Percentiles rank a stretch among this genome's conserved stretches.
phyloP scores from a whole-genome alignment of 441 rosid genomes.

The Iberis amara region DNA sequence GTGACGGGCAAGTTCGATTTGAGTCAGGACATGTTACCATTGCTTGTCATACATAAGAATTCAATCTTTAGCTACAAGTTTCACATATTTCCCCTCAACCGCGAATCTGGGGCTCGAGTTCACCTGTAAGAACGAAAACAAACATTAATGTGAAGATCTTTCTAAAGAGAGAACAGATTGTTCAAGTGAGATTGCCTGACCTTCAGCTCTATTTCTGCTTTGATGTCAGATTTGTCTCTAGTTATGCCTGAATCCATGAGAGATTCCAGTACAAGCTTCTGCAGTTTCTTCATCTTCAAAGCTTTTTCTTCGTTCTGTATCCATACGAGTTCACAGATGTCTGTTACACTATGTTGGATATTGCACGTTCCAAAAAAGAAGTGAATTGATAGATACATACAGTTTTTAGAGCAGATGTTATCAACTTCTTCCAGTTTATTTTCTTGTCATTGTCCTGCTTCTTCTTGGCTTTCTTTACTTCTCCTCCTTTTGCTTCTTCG shows the following conservation, averaged over 20 bases:
- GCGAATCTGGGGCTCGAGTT: conserved; percentile 56
- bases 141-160: neutral
- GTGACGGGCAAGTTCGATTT: conserved; percentile 4
- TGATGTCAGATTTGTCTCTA: conserved; percentile 40
- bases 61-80: conserved; percentile 46
- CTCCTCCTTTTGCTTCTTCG: neutral
- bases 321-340: conserved; percentile 16
- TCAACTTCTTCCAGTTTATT: conserved; percentile 79
- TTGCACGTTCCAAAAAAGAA: conserved; percentile 6
- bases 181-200: conserved; percentile 32
- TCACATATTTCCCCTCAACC: conserved; percentile 54
- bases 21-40: conserved; percentile 1
- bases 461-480: neutral
- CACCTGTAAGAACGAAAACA: conserved; percentile 38
- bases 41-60: conserved; percentile 1
- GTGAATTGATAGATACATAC: conserved; percentile 38
- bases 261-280: conserved; percentile 49
- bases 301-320: conserved; percentile 56
- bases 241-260: conserved; percentile 44
- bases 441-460: conserved; percentile 38
- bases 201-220: conserved; percentile 50
- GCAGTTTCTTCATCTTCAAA: conserved; percentile 70
- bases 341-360: conserved; percentile 6
- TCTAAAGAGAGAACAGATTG: too few relatives aligned
- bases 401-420: conserved; percentile 54